Evolutionary conservation across 2,329 filamentous ascomycete genomes (phyloP).

Genomic region (Verticillium isaacii): DNA sequence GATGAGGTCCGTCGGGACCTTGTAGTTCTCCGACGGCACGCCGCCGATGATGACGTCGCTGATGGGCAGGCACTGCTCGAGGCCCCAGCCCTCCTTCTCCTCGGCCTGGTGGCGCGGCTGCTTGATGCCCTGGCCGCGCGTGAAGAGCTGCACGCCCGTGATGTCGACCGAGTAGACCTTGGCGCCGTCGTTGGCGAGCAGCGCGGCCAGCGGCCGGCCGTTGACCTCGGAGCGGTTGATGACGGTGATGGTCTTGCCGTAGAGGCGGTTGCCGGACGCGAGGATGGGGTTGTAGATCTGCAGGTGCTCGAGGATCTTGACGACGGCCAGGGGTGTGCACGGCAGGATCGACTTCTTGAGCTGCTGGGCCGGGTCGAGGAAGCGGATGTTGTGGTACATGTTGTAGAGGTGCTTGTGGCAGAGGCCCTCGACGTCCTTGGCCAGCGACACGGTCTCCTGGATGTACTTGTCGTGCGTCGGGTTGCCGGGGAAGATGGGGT

Average conservation of each 20-base stretch:
- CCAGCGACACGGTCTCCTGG: constrained; percentile 84
- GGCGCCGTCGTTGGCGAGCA: constrained; percentile 93
- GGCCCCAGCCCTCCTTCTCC: constrained; percentile 72
- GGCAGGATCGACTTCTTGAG: constrained; percentile 87
- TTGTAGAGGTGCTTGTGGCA: constrained; percentile 95
- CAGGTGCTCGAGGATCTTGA: constrained; percentile 95
- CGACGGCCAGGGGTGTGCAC: constrained; percentile 90
- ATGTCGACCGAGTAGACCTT: constrained; percentile 94
- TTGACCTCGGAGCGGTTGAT: constrained; percentile 97
- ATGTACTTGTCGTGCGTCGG: constrained; percentile 88
- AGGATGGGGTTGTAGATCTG: constrained; percentile 96
- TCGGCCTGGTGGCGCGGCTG: constrained; percentile 81
- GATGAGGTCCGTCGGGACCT: constrained; percentile 79
- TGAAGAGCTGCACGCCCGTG: constrained; percentile 87
- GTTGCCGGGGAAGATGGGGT: constrained; percentile 83
- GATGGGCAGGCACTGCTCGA: constrained; percentile 77
- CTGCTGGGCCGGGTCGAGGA: constrained; percentile 74
- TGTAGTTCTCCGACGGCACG: constrained; percentile 83
- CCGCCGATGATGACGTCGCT: constrained; percentile 95
- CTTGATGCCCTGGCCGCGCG: constrained; percentile 80
- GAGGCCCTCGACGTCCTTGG: constrained; percentile 94
- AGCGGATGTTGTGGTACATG: constrained; percentile 99
- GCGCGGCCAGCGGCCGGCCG: constrained; percentile 82
- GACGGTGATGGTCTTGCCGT: constrained; percentile 90
- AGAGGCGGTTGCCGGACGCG: constrained; percentile 86